Evolutionary conservation across 306 rosid genomes (phyloP).

Genomic region (Rubus idaeus): DNA sequence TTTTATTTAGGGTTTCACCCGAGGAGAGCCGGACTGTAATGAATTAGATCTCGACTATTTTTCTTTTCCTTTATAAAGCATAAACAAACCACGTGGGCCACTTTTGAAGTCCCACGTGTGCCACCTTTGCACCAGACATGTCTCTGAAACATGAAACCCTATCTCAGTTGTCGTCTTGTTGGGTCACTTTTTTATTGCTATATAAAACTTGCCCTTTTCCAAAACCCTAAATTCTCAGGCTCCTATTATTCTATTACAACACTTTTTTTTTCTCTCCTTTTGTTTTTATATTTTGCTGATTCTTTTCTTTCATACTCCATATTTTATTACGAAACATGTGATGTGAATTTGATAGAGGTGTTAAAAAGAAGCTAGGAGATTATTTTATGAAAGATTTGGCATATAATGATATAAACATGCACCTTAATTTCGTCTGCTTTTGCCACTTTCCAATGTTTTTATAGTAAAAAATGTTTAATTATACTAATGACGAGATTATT

Average conservation of each 20-base stretch:
- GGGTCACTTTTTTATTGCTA: neutral
- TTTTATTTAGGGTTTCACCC: no score
- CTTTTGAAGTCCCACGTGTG: slow-evolving; percentile 1
- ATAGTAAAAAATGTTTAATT: neutral
- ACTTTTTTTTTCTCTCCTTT: neutral
- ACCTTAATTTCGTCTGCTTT: slow-evolving; percentile 5
- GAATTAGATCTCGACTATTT: no score
- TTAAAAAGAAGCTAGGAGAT: neutral
- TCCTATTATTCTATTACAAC: neutral
- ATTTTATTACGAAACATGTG: neutral
- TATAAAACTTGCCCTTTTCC: neutral
- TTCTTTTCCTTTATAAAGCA: neutral
- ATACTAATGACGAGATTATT: neutral
- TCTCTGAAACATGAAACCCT: slow-evolving; percentile 14
- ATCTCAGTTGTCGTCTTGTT: neutral
- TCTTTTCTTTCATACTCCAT: neutral
- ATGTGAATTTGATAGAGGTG: neutral
- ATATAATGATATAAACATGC: neutral
- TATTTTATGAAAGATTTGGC: neutral
- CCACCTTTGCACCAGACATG: neutral
- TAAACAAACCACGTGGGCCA: neutral
- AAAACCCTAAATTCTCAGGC: neutral
- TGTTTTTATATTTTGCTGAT: neutral
- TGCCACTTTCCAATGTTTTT: neutral
- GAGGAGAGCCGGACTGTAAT: no score